Evolutionary conservation across 176 grass and related monocot species (phyloP).

Genomic region (Calamus simplicifolius): DNA sequence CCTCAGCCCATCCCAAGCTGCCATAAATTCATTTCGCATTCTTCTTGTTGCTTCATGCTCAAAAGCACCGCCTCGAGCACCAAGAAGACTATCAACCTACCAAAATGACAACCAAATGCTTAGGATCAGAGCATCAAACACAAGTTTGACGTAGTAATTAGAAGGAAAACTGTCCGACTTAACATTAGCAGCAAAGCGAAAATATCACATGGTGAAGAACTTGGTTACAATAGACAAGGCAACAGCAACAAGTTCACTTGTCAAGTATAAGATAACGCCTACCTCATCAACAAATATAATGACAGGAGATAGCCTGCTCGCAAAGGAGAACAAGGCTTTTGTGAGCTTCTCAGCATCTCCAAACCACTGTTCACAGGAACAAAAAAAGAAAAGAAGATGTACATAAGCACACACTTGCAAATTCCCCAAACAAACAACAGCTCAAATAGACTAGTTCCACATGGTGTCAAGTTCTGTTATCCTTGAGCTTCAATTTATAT

Average conservation of each 20-base stretch:
- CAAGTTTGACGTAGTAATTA: not conserved
- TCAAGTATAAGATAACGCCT: not conserved
- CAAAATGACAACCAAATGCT: constrained; percentile 14
- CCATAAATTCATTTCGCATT: constrained; percentile 98
- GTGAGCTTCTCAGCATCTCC: constrained; percentile 97
- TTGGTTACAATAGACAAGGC: no score
- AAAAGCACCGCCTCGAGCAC: constrained; percentile 84
- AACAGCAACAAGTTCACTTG: no score
- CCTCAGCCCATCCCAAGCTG: constrained; percentile 90
- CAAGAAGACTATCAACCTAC: constrained; percentile 94
- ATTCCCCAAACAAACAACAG: no score
- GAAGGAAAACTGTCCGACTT: no score
- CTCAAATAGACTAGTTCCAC: no score
- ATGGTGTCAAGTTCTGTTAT: no score
- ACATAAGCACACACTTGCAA: not conserved
- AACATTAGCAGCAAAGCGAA: no score
- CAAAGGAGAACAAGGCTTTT: constrained; percentile 97
- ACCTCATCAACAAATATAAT: constrained; percentile 99
- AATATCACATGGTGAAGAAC: no score
- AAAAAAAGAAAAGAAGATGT: constrained; percentile 3
- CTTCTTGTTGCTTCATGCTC: constrained; percentile 99
- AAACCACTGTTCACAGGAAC: constrained; percentile 80
- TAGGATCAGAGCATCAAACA: constrained; percentile 3
- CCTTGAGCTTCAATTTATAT: no score
- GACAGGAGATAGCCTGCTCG: constrained; percentile 64